Conservation (phyloP, 306 rosid genomes). For the Fragaria nilgerrensis region DNA sequence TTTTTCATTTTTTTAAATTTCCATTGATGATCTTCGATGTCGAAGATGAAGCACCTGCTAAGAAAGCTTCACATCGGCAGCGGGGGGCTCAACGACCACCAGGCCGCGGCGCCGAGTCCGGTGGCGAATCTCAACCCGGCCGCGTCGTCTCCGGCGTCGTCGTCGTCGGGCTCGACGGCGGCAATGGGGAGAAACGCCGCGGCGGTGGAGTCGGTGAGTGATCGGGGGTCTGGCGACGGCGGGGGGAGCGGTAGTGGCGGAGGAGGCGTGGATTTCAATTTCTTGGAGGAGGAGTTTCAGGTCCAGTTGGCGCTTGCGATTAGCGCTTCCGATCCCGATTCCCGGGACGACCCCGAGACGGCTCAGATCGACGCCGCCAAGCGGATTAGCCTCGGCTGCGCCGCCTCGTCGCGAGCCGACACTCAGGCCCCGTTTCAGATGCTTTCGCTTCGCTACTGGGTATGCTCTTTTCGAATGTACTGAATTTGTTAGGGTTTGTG, state of each 20-base stretch:
- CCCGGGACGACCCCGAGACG: constrained; percentile 65
- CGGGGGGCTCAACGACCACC: constrained; percentile 64
- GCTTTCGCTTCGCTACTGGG: constrained; percentile 85
- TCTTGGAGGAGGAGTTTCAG: constrained; percentile 96
- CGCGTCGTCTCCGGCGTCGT: constrained; percentile 34
- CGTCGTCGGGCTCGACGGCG: constrained; percentile 32
- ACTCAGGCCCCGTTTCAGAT: constrained; percentile 53
- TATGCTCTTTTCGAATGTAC: constrained; percentile 12
- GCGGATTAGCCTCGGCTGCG: constrained; percentile 92
- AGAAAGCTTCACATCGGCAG: constrained; percentile 94
- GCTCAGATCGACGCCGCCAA: constrained; percentile 99
- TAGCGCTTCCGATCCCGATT: constrained; percentile 89
- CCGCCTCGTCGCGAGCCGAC: constrained; percentile 52
- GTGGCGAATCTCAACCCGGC: constrained; percentile 21
- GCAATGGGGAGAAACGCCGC: constrained; percentile 41
- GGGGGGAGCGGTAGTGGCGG: constrained; percentile 15
- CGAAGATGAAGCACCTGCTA: constrained; percentile 91
- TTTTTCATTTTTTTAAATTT: not conserved
- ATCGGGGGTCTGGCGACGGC: constrained; percentile 39
- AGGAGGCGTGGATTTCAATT: constrained; percentile 54
- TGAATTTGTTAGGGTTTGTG: not conserved
- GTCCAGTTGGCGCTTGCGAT: constrained; percentile 96
- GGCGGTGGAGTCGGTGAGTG: constrained; percentile 40
- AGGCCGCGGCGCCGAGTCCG: constrained; percentile 33
- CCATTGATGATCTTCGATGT: constrained; percentile 69